Percentiles rank a stretch among this genome's conserved stretches.
phyloP scores from a whole-genome alignment of 2,329 filamentous ascomycete species.

The Calycina marina region DNA sequence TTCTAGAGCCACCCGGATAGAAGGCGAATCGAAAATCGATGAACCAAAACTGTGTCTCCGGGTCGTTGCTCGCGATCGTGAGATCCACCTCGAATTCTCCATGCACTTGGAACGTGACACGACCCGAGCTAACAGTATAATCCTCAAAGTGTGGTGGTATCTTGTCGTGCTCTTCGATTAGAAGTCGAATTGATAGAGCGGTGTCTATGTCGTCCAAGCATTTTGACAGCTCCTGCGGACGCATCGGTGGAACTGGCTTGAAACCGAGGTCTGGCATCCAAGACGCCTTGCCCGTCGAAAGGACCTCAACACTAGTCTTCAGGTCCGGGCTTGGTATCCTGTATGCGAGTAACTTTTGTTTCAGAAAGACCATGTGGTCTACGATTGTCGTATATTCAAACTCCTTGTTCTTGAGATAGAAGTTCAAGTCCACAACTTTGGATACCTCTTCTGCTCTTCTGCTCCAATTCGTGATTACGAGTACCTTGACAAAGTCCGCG shows the following conservation, averaged over 20 bases:
- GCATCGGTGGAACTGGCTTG: conserved; percentile 57
- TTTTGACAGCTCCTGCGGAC: conserved; percentile 55
- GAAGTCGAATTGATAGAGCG: conserved; percentile 67
- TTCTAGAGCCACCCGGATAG: conserved; percentile 44
- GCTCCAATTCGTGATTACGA: conserved; percentile 86
- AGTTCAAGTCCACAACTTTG: conserved; percentile 76
- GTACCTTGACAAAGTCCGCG: conserved; percentile 79
- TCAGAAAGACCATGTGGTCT: conserved; percentile 53
- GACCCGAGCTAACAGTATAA: conserved; percentile 70
- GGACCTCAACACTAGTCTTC: conserved; percentile 71
- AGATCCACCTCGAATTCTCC: conserved; percentile 89
- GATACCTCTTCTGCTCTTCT: conserved; percentile 64
- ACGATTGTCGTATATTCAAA: conserved; percentile 44
- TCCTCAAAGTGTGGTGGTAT: conserved; percentile 62
- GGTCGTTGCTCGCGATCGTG: conserved; percentile 75
- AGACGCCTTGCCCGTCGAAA: conserved; percentile 62
- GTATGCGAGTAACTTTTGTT: conserved; percentile 54
- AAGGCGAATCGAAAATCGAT: conserved; percentile 84
- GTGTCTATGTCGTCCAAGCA: conserved; percentile 74
- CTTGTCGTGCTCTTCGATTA: conserved; percentile 65
- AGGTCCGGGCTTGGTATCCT: conserved; percentile 83
- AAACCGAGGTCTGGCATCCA: conserved; percentile 78
- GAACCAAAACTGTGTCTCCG: conserved; percentile 77
- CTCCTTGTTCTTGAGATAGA: conserved; percentile 53
- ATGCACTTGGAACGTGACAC: conserved; percentile 72